A percentile compares a stretch with the other conserved stretches of the same genome.
These are phyloP conservation scores for Galerina marginata DNA, from an alignment of 768 basidiomycete genomes.

Conservation along the genomic window DNA sequence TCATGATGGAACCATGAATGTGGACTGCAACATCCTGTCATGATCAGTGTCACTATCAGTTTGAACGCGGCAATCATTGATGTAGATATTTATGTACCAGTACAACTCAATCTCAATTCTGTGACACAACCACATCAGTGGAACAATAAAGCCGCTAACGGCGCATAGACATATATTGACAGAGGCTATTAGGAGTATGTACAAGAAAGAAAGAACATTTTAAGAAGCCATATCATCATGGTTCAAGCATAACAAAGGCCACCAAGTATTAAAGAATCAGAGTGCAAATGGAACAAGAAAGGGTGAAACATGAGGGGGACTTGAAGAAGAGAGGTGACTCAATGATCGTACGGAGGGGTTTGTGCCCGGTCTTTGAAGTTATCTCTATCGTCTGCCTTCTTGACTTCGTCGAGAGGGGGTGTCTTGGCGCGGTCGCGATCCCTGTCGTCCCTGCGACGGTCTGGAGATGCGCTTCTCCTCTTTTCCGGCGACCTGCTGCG, in stretches of 20 bases:
- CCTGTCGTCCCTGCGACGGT: constrained; percentile 25
- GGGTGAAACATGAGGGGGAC: neutral
- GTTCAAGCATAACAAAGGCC: neutral
- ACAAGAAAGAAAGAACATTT: constrained; percentile 16
- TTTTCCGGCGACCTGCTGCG: constrained; percentile 30
- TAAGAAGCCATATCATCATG: constrained; percentile 7
- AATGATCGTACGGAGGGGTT: constrained; percentile 66
- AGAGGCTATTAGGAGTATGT: constrained; percentile 17
- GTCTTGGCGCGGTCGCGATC: constrained; percentile 56
- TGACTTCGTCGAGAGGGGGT: constrained; percentile 42
- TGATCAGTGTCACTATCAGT: no score
- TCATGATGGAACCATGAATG: neutral
- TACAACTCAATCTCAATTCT: neutral
- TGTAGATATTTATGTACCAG: neutral
- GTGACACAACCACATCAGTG: neutral
- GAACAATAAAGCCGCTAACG: constrained; percentile 22
- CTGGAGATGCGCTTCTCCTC: constrained; percentile 26
- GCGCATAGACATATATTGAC: constrained; percentile 29
- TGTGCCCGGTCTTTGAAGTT: constrained; percentile 58
- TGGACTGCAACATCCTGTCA: neutral
- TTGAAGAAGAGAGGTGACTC: constrained; percentile 24
- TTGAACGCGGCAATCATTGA: neutral
- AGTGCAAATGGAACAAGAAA: neutral
- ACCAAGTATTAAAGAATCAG: neutral
- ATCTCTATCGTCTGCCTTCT: constrained; percentile 19